Evolutionary conservation across 2,329 filamentous ascomycete species (phyloP).

Genomic region (Xylaria sp.): DNA sequence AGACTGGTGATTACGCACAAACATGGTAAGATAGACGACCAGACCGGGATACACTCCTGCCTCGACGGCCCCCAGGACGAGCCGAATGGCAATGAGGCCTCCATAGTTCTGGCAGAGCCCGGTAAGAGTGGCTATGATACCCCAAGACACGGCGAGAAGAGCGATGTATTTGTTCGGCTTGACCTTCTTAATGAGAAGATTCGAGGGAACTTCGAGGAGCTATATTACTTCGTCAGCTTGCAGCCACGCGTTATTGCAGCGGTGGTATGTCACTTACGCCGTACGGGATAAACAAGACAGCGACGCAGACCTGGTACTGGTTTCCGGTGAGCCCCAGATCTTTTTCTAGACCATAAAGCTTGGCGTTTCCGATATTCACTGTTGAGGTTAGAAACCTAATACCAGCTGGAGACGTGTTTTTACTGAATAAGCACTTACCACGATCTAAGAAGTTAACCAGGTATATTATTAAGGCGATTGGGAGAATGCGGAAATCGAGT

Average conservation of each 20-base stretch:
- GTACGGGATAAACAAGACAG: conserved; percentile 42
- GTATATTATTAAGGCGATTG: conserved; percentile 39
- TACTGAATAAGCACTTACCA: conserved; percentile 26
- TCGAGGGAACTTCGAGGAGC: conserved; percentile 46
- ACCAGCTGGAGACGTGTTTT: not conserved
- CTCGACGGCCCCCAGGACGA: conserved; percentile 60
- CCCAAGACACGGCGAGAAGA: conserved; percentile 33
- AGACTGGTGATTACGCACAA: conserved; percentile 31
- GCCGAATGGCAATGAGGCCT: conserved; percentile 34
- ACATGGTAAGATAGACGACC: conserved; percentile 63
- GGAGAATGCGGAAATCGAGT: conserved; percentile 39
- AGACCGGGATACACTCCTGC: conserved; percentile 62
- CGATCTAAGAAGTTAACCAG: conserved; percentile 43
- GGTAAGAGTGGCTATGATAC: conserved; percentile 29
- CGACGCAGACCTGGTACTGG: conserved; percentile 61
- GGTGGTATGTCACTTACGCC: conserved; percentile 45
- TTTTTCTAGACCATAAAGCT: conserved; percentile 61
- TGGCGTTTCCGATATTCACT: conserved; percentile 65
- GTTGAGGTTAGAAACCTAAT: not conserved
- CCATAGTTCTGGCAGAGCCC: conserved; percentile 27
- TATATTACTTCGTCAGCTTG: conserved; percentile 15
- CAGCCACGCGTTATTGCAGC: not conserved
- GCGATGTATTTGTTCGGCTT: conserved; percentile 32
- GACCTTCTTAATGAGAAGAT: conserved; percentile 43
- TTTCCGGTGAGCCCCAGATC: conserved; percentile 58